Evolutionary conservation across 83 land plant species (phyloP), one percentile per base, ranked within the genome.

Genomic region (Thuja plicata): DNA sequence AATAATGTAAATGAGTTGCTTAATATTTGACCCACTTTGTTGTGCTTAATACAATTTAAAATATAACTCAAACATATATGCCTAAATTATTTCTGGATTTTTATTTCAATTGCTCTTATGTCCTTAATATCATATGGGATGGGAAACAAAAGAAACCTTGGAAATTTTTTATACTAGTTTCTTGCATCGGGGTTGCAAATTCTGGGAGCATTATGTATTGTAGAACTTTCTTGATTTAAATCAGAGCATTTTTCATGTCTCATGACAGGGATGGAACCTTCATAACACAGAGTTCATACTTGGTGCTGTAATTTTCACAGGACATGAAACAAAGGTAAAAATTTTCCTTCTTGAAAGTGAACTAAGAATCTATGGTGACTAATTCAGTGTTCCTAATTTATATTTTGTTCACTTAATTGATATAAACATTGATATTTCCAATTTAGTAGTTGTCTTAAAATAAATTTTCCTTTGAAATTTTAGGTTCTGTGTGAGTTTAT

Each of bases 281-380:
- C 91, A 97, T 85, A 98, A 97, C 87, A 97, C 99, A n/a, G 97
- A n/a, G n/a, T n/a, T n/a, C n/a, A n/a, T n/a, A 97, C 55, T 94
- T 91, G 99, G 98, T 38, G 96, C 90, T 85, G 97, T 94, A 78
- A 84, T 98, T 73, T 98, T 94, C 87, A 95, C n/a, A 48, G 99
- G 99, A 27, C 99, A 97, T 90, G 99, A 98, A 88, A 98, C 99
- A 89, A 98, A 98, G 97, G 99, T 97, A 82, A 82, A 38, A 82
- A 4, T n/a, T 88, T 91, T 82, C 60, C 21, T 6, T 71, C 62
- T 60, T 89, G 87, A 46, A 60, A 62, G 50, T 88, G 45, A 88
- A 40, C 30, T 74, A 8, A 30, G 86, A 24, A 10, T 57, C 7
- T 27, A 66, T 55, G n/a, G n/a, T n/a, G n/a, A n/a, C n/a, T n/a